Conservation (phyloP, 2,329 filamentous ascomycete species). For the Colletotrichum musicola region DNA sequence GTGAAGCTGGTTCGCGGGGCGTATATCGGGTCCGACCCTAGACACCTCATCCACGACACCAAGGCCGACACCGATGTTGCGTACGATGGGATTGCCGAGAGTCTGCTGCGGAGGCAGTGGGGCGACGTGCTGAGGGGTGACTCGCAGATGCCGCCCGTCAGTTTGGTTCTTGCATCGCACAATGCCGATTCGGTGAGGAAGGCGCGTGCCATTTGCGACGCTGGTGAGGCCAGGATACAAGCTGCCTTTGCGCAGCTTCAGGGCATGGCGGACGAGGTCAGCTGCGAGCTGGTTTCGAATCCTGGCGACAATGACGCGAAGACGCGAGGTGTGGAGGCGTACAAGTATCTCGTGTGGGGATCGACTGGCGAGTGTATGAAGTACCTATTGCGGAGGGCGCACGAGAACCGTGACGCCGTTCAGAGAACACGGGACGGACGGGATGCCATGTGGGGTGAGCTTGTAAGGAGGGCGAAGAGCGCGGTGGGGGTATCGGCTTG, state of each 20-base stretch:
- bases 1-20: slow-evolving; percentile 83
- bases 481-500: slow-evolving; percentile 52
- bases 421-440: slow-evolving; percentile 71
- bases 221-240: slow-evolving; percentile 53
- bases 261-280: slow-evolving; percentile 94
- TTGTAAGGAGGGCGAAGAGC: slow-evolving; percentile 66
- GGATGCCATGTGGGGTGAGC: slow-evolving; percentile 72
- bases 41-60: slow-evolving; percentile 77
- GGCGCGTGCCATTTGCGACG: slow-evolving; percentile 65
- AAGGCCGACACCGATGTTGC: slow-evolving; percentile 77
- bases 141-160: slow-evolving; percentile 67
- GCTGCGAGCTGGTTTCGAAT: slow-evolving; percentile 67
- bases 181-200: slow-evolving; percentile 79
- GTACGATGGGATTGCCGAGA: slow-evolving; percentile 79
- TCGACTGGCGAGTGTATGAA: slow-evolving; percentile 86
- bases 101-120: slow-evolving; percentile 75
- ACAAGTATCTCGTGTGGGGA: slow-evolving; percentile 79
- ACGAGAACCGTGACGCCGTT: slow-evolving; percentile 81
- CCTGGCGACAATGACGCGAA: neutral
- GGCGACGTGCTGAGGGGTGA: slow-evolving; percentile 47
- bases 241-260: slow-evolving; percentile 52
- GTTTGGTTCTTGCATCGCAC: slow-evolving; percentile 84
- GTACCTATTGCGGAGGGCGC: slow-evolving; percentile 72
- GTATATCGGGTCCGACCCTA: slow-evolving; percentile 77
- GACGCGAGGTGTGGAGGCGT: slow-evolving; percentile 52